These are phyloP conservation scores for Coniosporium apollinis DNA, from an alignment of 495 filamentous ascomycete genomes.

Conservation along the genomic window DNA sequence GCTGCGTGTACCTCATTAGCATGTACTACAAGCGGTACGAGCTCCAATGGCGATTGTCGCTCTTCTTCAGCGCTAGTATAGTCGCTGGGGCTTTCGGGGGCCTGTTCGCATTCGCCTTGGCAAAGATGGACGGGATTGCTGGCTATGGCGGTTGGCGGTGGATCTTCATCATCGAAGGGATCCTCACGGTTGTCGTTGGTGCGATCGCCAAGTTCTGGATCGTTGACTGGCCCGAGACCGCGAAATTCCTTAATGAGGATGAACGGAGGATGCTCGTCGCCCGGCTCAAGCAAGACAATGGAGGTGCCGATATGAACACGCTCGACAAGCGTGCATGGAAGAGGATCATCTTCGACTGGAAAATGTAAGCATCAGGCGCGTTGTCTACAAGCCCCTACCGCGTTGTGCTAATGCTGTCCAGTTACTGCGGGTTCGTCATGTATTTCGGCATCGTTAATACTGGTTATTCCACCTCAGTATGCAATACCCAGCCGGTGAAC, in stretches of 20 bases:
- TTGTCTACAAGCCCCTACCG: too few relatives aligned
- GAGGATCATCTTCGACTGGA: slow-evolving; percentile 18
- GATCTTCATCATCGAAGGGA: slow-evolving; percentile 35
- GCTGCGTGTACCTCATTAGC: slow-evolving; percentile 22
- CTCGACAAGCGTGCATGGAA: slow-evolving; percentile 21
- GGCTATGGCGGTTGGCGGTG: slow-evolving; percentile 22
- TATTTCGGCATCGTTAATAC: slow-evolving; percentile 20
- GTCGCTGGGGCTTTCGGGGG: slow-evolving; percentile 46
- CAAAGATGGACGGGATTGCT: slow-evolving; percentile 33
- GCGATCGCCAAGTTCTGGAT: slow-evolving; percentile 25
- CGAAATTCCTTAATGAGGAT: slow-evolving; percentile 24
- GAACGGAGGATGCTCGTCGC: slow-evolving; percentile 26
- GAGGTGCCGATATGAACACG: slow-evolving; percentile 23
- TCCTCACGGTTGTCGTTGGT: slow-evolving; percentile 26
- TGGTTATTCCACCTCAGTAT: slow-evolving; percentile 19
- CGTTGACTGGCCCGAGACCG: slow-evolving; percentile 26
- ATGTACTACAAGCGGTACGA: slow-evolving; percentile 50
- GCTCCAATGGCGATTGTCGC: slow-evolving; percentile 37
- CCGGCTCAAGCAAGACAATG: slow-evolving; percentile 20
- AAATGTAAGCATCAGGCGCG: too few relatives aligned
- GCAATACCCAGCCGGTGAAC: too few relatives aligned
- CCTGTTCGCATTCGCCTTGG: slow-evolving; percentile 43
- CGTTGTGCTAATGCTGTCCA: too few relatives aligned
- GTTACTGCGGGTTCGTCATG: slow-evolving; percentile 13
- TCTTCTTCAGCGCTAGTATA: slow-evolving; percentile 41